These are phyloP conservation scores for Arthroderma sp. DNA, from an alignment of 2,329 filamentous ascomycete genomes.

Conservation along the genomic window DNA sequence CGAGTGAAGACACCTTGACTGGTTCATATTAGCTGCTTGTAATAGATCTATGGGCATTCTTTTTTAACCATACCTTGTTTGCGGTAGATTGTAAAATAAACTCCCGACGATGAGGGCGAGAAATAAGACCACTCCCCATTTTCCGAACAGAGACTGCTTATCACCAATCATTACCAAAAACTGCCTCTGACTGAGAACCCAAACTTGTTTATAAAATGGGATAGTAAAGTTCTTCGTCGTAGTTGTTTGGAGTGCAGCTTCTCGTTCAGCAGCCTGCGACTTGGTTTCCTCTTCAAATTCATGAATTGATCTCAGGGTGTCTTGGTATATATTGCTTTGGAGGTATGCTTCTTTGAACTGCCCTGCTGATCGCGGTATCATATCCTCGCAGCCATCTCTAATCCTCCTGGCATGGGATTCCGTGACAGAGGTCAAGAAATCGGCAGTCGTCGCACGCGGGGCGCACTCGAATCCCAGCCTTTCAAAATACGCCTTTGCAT, in stretches of 20 bases:
- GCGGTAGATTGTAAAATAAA: constrained; percentile 42
- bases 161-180: constrained; percentile 44
- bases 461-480: constrained; percentile 59
- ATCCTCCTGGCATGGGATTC: constrained; percentile 46
- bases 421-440: constrained; percentile 65
- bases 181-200: constrained; percentile 42
- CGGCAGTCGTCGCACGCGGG: constrained; percentile 56
- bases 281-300: constrained; percentile 41
- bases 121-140: constrained; percentile 37
- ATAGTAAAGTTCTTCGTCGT: constrained; percentile 42
- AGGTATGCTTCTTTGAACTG: constrained; percentile 43
- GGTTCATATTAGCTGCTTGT: not conserved
- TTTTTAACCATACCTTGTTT: constrained; percentile 26
- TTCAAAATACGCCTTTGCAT: constrained; percentile 56
- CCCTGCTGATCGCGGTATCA: constrained; percentile 41
- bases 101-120: constrained; percentile 35
- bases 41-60: not conserved
- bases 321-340: constrained; percentile 33
- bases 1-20: constrained; percentile 45
- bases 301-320: constrained; percentile 36
- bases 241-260: constrained; percentile 23
- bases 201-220: constrained; percentile 37
- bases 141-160: constrained; percentile 36
- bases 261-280: constrained; percentile 29
- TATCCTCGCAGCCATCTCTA: constrained; percentile 43